A percentile compares a stretch with the other conserved stretches of the same genome.
phyloP scores from a whole-genome alignment of 257 asterid genomes.

The Fraxinus americana region DNA sequence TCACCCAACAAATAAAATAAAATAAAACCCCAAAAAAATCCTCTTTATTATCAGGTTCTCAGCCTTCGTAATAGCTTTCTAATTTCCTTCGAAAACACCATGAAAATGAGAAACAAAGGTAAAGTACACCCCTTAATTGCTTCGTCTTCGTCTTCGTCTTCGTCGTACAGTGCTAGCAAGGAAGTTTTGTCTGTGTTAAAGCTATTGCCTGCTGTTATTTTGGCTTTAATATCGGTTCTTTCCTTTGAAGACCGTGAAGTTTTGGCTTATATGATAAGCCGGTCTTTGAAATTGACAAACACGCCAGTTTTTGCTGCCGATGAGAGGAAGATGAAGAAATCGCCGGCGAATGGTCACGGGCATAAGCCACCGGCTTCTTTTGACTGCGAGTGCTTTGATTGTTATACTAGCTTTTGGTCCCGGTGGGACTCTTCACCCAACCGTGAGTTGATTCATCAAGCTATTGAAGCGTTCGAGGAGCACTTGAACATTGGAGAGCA shows the following conservation, averaged over 20 bases:
- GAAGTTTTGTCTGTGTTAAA: slow-evolving; percentile 40
- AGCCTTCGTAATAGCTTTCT: slow-evolving; percentile 1
- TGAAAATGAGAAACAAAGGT: slow-evolving; percentile 73
- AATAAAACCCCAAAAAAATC: background rate
- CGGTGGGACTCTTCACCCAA: slow-evolving; percentile 79
- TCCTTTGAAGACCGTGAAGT: slow-evolving; percentile 64
- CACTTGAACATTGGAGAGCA: slow-evolving; percentile 46
- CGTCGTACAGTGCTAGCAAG: slow-evolving; percentile 10
- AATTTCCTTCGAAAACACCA: slow-evolving; percentile 13
- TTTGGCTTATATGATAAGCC: slow-evolving; percentile 63
- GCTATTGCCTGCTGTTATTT: slow-evolving; percentile 64
- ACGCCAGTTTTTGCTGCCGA: slow-evolving; percentile 31
- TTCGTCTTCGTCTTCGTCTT: slow-evolving; percentile 33
- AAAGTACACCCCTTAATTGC: slow-evolving; percentile 71
- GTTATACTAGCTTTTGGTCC: slow-evolving; percentile 73
- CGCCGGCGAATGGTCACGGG: background rate
- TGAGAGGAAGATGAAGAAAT: slow-evolving; percentile 36
- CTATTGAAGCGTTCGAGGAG: slow-evolving; percentile 83
- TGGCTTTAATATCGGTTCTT: slow-evolving; percentile 48
- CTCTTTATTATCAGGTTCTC: background rate
- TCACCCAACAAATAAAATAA: background rate
- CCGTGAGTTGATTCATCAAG: slow-evolving; percentile 73
- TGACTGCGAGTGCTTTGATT: slow-evolving; percentile 71
- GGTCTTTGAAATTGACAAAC: slow-evolving; percentile 59
- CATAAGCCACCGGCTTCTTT: slow-evolving; percentile 46